These are phyloP conservation scores for Yamadazyma blattariae DNA, from an alignment of 1,139 yeast genomes.

Conservation along the genomic window DNA sequence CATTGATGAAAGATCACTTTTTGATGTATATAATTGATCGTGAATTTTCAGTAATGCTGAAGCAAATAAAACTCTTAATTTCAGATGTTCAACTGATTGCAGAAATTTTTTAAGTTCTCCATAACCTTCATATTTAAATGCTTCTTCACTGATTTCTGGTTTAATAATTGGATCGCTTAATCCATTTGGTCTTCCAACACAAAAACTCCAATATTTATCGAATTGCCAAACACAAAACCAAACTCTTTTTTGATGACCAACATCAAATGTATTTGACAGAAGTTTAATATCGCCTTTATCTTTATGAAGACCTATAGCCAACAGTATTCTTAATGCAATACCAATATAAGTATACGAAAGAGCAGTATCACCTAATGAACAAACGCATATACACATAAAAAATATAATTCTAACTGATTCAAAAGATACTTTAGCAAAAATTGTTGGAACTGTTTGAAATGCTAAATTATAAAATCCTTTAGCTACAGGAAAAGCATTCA, in stretches of 20 bases:
- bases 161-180: conserved; percentile 6
- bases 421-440: conserved; percentile 12
- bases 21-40: conserved; percentile 10
- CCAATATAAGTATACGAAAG: conserved; percentile 11
- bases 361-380: conserved; percentile 12
- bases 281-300: conserved; percentile 5
- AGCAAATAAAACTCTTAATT: conserved; percentile 9
- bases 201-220: conserved; percentile 14
- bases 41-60: conserved; percentile 9
- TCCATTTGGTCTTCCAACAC: conserved; percentile 13
- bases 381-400: conserved; percentile 10
- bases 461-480: conserved; percentile 11
- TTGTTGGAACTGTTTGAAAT: conserved; percentile 10
- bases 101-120: conserved; percentile 5
- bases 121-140: conserved; percentile 9
- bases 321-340: conserved; percentile 10
- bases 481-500: conserved; percentile 12
- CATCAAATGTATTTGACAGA: conserved; percentile 7
- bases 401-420: conserved; percentile 11
- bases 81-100: conserved; percentile 9
- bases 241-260: conserved; percentile 9
- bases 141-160: conserved; percentile 8
- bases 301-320: conserved; percentile 13
- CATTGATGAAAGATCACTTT: conserved; percentile 10
- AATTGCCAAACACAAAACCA: conserved; percentile 13